Percentiles rank a stretch among this genome's conserved stretches.
Evolutionary conservation across 2,329 filamentous ascomycete genomes (phyloP).

Genomic region (Fusarium compactum): DNA sequence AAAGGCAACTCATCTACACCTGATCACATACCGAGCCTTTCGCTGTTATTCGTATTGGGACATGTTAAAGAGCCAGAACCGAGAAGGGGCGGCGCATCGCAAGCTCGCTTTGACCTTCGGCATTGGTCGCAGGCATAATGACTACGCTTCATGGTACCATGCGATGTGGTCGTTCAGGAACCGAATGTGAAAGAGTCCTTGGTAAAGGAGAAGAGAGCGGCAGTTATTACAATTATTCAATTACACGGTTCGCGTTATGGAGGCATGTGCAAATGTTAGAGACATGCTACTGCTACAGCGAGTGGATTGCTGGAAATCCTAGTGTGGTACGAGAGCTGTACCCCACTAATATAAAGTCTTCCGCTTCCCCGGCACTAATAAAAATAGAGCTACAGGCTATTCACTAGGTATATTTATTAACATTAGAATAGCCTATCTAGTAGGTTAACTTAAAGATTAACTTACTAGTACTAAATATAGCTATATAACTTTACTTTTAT

Average conservation of each 20-base stretch:
- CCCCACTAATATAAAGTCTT: conserved; percentile 1
- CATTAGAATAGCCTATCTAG: too few relatives aligned
- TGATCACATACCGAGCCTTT: conserved; percentile 30
- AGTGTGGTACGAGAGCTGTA: neutral
- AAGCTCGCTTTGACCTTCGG: conserved; percentile 43
- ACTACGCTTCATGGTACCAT: conserved; percentile 40
- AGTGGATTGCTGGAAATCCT: neutral
- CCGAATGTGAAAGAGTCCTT: neutral
- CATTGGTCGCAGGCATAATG: conserved; percentile 46
- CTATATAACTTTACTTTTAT: too few relatives aligned
- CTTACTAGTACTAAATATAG: too few relatives aligned
- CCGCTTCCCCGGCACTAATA: conserved; percentile 9
- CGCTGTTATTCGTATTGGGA: conserved; percentile 8
- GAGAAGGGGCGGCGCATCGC: conserved; percentile 39
- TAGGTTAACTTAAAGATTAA: too few relatives aligned
- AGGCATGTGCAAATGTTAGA: neutral
- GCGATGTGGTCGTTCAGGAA: neutral
- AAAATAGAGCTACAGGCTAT: too few relatives aligned
- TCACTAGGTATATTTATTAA: too few relatives aligned
- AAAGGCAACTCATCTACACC: neutral
- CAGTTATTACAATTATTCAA: neutral
- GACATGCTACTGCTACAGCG: neutral
- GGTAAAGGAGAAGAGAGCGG: neutral
- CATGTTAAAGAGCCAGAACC: conserved; percentile 7
- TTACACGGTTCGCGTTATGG: neutral